A percentile compares a stretch with the other conserved stretches of the same genome.
Conservation (phyloP, 192 early-diverging fungal species). For the Chytriomyces sp. region DNA sequence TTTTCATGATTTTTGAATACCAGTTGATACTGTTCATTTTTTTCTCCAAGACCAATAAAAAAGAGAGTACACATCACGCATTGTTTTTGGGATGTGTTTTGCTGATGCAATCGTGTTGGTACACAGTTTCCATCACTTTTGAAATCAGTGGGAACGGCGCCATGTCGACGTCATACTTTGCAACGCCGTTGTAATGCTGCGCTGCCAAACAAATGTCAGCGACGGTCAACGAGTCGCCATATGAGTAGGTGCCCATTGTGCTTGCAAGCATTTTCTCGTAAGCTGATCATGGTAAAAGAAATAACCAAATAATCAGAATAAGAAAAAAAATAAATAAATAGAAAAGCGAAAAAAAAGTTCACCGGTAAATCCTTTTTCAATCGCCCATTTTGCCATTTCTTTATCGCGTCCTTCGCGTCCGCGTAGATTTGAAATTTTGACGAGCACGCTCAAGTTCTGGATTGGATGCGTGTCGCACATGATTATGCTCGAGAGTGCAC, state of each 20-base stretch:
- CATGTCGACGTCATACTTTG: slow-evolving; percentile 5
- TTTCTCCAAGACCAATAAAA: too few relatives aligned
- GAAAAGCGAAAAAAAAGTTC: too few relatives aligned
- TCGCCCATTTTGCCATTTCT: slow-evolving; percentile 15
- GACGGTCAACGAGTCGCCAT: slow-evolving; percentile 8
- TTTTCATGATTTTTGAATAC: too few relatives aligned
- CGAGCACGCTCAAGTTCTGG: slow-evolving; percentile 2
- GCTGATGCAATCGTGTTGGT: slow-evolving; percentile 1
- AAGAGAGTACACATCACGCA: too few relatives aligned
- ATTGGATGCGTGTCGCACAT: slow-evolving; percentile 16
- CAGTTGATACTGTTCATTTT: too few relatives aligned
- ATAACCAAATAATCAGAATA: too few relatives aligned
- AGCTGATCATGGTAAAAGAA: background rate
- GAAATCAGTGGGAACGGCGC: background rate
- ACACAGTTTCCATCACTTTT: background rate
- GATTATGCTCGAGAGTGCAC: slow-evolving; percentile 3
- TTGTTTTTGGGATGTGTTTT: slow-evolving; percentile 3
- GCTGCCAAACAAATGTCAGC: slow-evolving; percentile 15
- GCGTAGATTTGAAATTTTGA: slow-evolving; percentile 1
- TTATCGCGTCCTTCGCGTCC: background rate
- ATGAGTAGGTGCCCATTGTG: slow-evolving; percentile 1
- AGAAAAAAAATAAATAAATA: too few relatives aligned
- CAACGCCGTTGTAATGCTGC: slow-evolving; percentile 8
- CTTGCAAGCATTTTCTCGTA: slow-evolving; percentile 1
- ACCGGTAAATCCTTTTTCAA: slow-evolving; percentile 6